phyloP scores from a whole-genome alignment of 768 basidiomycete species.

The Termitomyces bulborhizus region DNA sequence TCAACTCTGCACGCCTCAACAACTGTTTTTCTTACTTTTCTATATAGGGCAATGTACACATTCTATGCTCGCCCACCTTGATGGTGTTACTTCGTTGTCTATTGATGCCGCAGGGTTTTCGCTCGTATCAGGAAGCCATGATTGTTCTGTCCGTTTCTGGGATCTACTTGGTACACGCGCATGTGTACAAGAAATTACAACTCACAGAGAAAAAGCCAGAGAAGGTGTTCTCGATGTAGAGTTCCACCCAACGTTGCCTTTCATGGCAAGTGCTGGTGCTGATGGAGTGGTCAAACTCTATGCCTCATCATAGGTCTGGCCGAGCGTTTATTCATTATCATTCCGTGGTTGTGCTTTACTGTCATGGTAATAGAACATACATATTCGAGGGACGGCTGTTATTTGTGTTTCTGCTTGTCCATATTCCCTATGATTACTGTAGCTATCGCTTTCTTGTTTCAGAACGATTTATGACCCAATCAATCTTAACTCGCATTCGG shows the following conservation, averaged over 20 bases:
- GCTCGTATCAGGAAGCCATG: conserved; percentile 87
- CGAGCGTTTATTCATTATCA: conserved; percentile 1
- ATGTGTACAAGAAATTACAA: conserved; percentile 85
- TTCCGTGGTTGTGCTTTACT: conserved; percentile 4
- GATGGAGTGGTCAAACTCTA: conserved; percentile 93
- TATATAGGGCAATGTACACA: conserved; percentile 75
- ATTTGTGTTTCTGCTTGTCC: conserved; percentile 18
- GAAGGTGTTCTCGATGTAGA: conserved; percentile 90
- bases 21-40: conserved; percentile 2
- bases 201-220: conserved; percentile 82
- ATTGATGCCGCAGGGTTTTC: conserved; percentile 85
- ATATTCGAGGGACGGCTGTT: conserved; percentile 25
- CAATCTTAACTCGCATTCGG: conserved; percentile 1
- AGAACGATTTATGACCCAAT: conserved; percentile 12
- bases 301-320: conserved; percentile 62
- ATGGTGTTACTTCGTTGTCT: conserved; percentile 86
- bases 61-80: conserved; percentile 86
- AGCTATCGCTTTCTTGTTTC: conserved; percentile 20
- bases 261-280: conserved; percentile 92
- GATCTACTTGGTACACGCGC: conserved; percentile 74
- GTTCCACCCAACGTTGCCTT: conserved; percentile 75
- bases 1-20: background rate
- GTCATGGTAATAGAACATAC: conserved; percentile 26
- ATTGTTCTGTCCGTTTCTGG: conserved; percentile 95
- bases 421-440: conserved; percentile 19